Evolutionary conservation across 192 early-diverging fungal genomes (phyloP), one percentile per base, ranked within the genome.

Genomic region (Backusella australiensis): DNA sequence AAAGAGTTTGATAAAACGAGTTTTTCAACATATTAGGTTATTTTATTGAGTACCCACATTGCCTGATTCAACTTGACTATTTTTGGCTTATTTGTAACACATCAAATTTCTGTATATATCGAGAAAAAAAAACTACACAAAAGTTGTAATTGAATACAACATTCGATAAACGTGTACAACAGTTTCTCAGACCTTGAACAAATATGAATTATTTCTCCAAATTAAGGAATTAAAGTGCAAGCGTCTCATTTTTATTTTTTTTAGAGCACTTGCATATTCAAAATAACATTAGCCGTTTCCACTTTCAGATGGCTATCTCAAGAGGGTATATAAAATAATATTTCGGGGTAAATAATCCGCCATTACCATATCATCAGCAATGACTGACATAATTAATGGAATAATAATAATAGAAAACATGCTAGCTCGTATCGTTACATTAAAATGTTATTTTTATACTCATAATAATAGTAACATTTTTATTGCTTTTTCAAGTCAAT

Each of bases 1-100:
- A 69, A n/a, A 69, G n/a, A 36, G n/a, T 19, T 34, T 69, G 19
- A 39, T 69, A 69, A 36, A 69, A 69, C 67, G 67, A 69, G 67
- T 56, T 56, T 26, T 56, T 56, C 53, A 21, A 9, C 53, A 21
- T 56, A 56, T 56, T 56, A 21, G 21, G 53, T 56, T 56, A 56
- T 56, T n/a, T 21, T 21, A 56, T 56, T 56, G n/a, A 21, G 53
- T 21, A 56, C 53, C 7, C 21, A 56, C n/a, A 56, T 21, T 56
- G 53, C 8, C 7, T 56, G 21, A 56, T 21, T 56, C 53, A 21
- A n/a, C 53, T 56, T 56, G 21, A 21, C 53, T 56, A 21, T 9
- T 23, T 56, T 21, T 56, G 52, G 52, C 52, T 21, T 9, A 56
- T 56, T 17, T 56, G 52, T 56, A 56, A n/a, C 53, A 56, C 53